Base-by-base conservation (phyloP, 1,139 yeast species). In the Candida neerlandica region DNA sequence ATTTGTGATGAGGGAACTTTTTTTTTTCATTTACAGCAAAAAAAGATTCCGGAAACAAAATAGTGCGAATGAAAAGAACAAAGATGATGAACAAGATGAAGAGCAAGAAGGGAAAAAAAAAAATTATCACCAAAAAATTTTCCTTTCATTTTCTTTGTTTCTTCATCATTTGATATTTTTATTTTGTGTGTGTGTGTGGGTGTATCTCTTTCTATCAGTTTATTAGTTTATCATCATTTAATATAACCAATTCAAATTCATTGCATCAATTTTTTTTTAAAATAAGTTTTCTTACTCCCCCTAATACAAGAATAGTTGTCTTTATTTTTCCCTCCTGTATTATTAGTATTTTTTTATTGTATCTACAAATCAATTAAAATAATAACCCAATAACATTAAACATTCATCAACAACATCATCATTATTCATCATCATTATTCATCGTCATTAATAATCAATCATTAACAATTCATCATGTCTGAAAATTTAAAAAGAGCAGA, bases 401-500 rank as follows among this genome's bases (percentile, higher is more conserved):
- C 12, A n/a, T 27, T 26, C 16, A 27, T 15, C 29, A 16, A 16
- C 16, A 19, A n/a, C 14, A 10, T 19, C 11, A 14, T 35, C 2
- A 3, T 19, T 19, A 21, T 1, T 37, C 14, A 37, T 37, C 26
- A 19, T 34, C 38, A 16, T 16, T 15, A 7, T 19, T 37, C 14
- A 37, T 37, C 26, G 11, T 35, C 39, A 16, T 18, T 16, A 4
- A n/a, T 21, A 3, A 32, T 32, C 16, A 35, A 4, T 35, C 39
- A 35, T 15, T 21, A 3, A 32, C n/a, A 5, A 35, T 3, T 35
- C 39, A 35, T 15, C 54, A 76, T 76, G 81, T 73, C 80, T 14
- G 81, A 76, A 55, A 76, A 76, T 61, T 70, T 76, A 58, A 76
- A 75, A 55, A 69, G 80, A 62, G 81, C 81, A 40, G 81, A 76